Evolutionary conservation across 208 protist genomes (phyloP).

Genomic region (Blechomonas ayalai): DNA sequence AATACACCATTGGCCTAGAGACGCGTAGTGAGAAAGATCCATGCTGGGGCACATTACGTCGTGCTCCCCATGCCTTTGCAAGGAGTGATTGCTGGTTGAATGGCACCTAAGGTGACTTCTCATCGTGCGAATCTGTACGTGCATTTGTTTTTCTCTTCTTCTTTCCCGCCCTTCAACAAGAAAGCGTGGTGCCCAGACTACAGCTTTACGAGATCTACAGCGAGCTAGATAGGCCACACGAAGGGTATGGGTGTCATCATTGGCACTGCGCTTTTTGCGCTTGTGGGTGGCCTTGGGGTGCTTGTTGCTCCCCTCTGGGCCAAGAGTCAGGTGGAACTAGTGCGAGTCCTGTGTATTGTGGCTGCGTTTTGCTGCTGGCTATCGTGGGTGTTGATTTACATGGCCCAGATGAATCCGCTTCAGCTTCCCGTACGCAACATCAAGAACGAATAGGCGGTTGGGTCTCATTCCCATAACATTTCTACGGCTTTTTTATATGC

Average conservation of each 20-base stretch:
- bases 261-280: conserved; percentile 65
- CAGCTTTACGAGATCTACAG: not conserved
- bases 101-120: no score
- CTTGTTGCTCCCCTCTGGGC: conserved; percentile 65
- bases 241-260: conserved; percentile 58
- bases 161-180: conserved; percentile 1
- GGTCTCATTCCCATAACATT: conserved; percentile 2
- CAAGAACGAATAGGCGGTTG: conserved; percentile 36
- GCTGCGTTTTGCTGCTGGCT: conserved; percentile 89
- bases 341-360: conserved; percentile 58
- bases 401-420: conserved; percentile 90
- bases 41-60: not conserved
- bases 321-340: conserved; percentile 78
- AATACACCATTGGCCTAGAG: no score
- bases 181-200: not conserved
- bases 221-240: no score
- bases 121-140: no score
- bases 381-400: conserved; percentile 90
- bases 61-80: not conserved
- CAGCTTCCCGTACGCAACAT: conserved; percentile 83
- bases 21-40: no score
- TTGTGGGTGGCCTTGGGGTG: conserved; percentile 41
- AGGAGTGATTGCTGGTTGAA: not conserved
- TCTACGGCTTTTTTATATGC: no score
- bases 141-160: not conserved